Conservation (phyloP, 768 basidiomycete species). For the Suillus variegatus region DNA sequence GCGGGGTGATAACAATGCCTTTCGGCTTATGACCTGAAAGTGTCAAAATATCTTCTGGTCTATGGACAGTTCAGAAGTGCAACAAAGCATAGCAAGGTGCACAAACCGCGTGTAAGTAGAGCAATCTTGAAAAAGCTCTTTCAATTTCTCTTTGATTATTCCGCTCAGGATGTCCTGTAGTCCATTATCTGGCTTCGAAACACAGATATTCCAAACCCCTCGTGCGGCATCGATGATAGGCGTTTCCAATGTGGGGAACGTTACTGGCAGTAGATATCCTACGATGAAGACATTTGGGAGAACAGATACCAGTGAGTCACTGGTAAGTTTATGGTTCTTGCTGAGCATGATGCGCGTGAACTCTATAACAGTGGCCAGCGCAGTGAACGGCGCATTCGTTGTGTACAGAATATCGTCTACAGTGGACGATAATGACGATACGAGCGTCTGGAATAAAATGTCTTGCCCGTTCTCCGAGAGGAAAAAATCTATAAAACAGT, state of each 20-base stretch:
- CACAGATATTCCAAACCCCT: constrained; percentile 34
- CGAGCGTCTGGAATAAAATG: constrained; percentile 33
- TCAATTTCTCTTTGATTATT: constrained; percentile 45
- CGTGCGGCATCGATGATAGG: constrained; percentile 19
- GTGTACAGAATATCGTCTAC: constrained; percentile 36
- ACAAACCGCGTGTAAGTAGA: constrained; percentile 34
- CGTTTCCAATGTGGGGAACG: constrained; percentile 25
- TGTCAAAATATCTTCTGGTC: constrained; percentile 49
- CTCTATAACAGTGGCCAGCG: constrained; percentile 32
- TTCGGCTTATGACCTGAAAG: constrained; percentile 37
- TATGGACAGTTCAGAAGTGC: constrained; percentile 17
- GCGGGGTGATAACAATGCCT: constrained; percentile 40
- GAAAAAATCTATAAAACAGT: constrained; percentile 25
- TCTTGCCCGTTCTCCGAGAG: constrained; percentile 33
- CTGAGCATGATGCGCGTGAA: constrained; percentile 35
- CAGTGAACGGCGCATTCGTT: constrained; percentile 11
- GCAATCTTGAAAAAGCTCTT: constrained; percentile 41
- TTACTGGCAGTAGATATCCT: constrained; percentile 45
- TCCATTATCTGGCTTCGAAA: constrained; percentile 21
- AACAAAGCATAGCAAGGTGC: neutral
- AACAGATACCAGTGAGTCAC: constrained; percentile 21
- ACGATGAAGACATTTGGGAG: constrained; percentile 50
- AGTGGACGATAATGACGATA: constrained; percentile 36
- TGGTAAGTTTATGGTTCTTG: constrained; percentile 6
- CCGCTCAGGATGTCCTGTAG: constrained; percentile 27